Evolutionary conservation across 306 rosid species (phyloP).

Genomic region (Luffa aegyptiaca): DNA sequence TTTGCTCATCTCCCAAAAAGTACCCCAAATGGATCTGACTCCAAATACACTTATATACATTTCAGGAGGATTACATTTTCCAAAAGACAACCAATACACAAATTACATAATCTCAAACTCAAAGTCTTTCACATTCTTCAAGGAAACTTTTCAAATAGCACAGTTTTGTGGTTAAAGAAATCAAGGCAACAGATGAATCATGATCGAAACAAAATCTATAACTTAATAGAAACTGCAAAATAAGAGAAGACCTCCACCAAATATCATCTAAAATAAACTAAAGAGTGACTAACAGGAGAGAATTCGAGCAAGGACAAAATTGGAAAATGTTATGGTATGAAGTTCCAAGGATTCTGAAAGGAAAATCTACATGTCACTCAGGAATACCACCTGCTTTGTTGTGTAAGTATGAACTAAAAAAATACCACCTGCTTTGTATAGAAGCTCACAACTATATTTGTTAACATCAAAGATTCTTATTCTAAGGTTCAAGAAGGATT

Average conservation of each 20-base stretch:
- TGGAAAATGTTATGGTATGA: not conserved
- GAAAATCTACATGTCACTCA: not conserved
- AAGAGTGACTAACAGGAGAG: not conserved
- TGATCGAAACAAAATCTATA: not conserved
- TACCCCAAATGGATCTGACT: not conserved
- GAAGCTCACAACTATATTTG: not conserved
- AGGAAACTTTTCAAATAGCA: not conserved
- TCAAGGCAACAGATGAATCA: not conserved
- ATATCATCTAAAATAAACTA: not conserved
- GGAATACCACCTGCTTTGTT: not conserved
- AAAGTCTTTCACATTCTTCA: not conserved
- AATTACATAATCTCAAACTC: not conserved
- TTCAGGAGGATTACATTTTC: not conserved
- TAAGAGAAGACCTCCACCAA: not conserved
- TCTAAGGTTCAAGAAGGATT: not conserved
- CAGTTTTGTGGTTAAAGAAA: not conserved
- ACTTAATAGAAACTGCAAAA: not conserved
- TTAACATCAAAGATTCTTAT: not conserved
- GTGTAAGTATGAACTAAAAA: too few species aligned
- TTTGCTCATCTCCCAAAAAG: not conserved
- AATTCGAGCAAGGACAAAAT: not conserved
- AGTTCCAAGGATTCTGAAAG: not conserved
- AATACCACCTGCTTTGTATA: not conserved
- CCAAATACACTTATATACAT: not conserved
- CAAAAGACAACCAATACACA: not conserved